Evolutionary conservation across 2,329 filamentous ascomycete genomes (phyloP), one percentile per base, ranked within the genome.

Genomic region (Chaetomium olivaceum): DNA sequence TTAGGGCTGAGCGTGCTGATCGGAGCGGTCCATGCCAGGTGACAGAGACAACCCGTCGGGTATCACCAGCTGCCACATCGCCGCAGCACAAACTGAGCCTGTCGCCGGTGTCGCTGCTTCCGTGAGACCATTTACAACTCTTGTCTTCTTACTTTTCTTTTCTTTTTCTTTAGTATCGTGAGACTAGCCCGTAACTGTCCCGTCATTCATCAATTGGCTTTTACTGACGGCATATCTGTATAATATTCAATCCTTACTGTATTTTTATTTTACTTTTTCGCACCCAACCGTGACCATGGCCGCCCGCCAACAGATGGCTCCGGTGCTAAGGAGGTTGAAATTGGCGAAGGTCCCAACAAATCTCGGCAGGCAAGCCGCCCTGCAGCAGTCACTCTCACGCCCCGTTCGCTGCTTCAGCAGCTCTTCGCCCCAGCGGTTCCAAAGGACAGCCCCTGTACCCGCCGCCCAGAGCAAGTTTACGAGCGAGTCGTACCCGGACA

Each of bases 401-500:
- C 46, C 68, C n/a, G 60, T 63, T 19, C 68, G 70, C 46, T 67
- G 63, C 64, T 66, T 72, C 60, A 69, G 68, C 63, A 70, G 19
- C 31, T 68, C 70, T 6, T 39, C 61, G 1, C 57, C 62, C n/a
- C 62, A 57, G n/a, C 50, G 57, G 9, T 67, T 70, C 60, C 65
- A 62, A 31, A 60, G 23, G 52, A 62, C 71, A 7, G 5, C 43
- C 29, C 36, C 62, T 16, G 52, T 57, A 57, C 31, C 59, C 46
- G 58, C 67, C 52, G 56, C 62, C 48, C 65, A 68, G 58, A 69
- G 70, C 75, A 91, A 91, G 77, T 91, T 91, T 80, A 99, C 95
- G 19, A 87, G 91, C 62, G 91, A 97, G 71, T 90, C 89, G 62
- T 95, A 96, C 74, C 94, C 95, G 9, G 84, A 90, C 66, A 82